phyloP scores from a whole-genome alignment of 2,329 filamentous ascomycete species.

The Botrytis byssoidea region DNA sequence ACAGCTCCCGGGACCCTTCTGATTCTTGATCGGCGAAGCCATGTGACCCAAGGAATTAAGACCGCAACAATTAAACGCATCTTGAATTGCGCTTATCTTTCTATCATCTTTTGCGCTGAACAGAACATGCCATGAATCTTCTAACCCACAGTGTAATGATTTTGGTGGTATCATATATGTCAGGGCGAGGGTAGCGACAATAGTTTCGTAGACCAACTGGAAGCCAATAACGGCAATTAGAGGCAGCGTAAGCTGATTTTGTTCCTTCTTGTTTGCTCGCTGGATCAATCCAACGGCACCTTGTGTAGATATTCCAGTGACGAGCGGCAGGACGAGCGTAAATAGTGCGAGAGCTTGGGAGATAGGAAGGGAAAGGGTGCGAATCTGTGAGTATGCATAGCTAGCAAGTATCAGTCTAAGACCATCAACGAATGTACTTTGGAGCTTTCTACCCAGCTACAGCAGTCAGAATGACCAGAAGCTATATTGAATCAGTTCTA shows the following conservation, averaged over 20 bases:
- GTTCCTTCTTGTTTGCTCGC: slow-evolving; percentile 29
- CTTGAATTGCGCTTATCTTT: slow-evolving; percentile 60
- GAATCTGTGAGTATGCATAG: slow-evolving; percentile 36
- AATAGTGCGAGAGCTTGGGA: slow-evolving; percentile 35
- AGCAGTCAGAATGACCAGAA: slow-evolving; percentile 32
- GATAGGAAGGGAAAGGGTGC: slow-evolving; percentile 35
- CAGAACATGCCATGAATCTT: slow-evolving; percentile 54
- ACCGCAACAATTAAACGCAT: slow-evolving; percentile 66
- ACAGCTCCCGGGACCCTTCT: slow-evolving; percentile 18
- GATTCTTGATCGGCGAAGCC: slow-evolving; percentile 51
- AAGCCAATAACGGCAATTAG: slow-evolving; percentile 36
- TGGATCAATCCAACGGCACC: slow-evolving; percentile 28
- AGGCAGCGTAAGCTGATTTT: slow-evolving; percentile 33
- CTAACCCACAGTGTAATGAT: slow-evolving; percentile 51
- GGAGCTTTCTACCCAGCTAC: slow-evolving; percentile 32
- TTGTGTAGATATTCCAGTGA: slow-evolving; percentile 35
- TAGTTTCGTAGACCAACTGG: slow-evolving; percentile 38
- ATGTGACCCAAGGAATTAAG: slow-evolving; percentile 56
- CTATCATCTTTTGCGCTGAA: slow-evolving; percentile 51
- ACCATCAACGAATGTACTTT: background rate
- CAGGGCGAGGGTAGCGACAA: slow-evolving; percentile 36
- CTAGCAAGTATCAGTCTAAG: slow-evolving; percentile 25
- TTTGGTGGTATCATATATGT: slow-evolving; percentile 36
- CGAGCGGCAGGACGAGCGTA: slow-evolving; percentile 35
- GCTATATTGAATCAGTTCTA: slow-evolving; percentile 27